A percentile compares a stretch with the other conserved stretches of the same genome.
These are phyloP conservation scores for Fusarium lateritium DNA, from an alignment of 2,329 filamentous ascomycete species.

Conservation along the genomic window DNA sequence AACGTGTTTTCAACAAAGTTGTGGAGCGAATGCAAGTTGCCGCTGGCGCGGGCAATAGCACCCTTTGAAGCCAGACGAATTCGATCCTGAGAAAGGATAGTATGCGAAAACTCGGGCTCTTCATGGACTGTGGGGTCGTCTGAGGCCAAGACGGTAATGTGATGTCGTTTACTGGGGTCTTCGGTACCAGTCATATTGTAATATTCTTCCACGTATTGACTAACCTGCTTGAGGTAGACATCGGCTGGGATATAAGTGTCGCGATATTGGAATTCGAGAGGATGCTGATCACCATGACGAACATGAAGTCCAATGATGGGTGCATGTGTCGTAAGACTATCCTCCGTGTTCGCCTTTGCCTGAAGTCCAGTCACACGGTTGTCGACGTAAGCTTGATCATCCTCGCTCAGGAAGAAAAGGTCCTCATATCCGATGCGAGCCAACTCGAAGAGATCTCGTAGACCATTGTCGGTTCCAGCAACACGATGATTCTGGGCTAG, in stretches of 20 bases:
- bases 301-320: conserved; percentile 79
- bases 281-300: conserved; percentile 84
- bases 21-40: conserved; percentile 67
- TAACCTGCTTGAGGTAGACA: conserved; percentile 74
- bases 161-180: conserved; percentile 55
- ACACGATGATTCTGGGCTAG: conserved; percentile 53
- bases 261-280: conserved; percentile 81
- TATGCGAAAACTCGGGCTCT: conserved; percentile 71
- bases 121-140: conserved; percentile 85
- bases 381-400: conserved; percentile 76
- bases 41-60: conserved; percentile 57
- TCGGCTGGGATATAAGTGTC: conserved; percentile 84
- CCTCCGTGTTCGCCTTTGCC: conserved; percentile 59
- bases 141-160: conserved; percentile 77
- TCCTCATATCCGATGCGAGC: conserved; percentile 79
- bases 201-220: conserved; percentile 66
- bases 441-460: conserved; percentile 75
- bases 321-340: conserved; percentile 55
- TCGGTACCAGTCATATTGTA: conserved; percentile 61
- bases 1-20: conserved; percentile 82
- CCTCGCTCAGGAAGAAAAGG: conserved; percentile 77
- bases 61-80: conserved; percentile 81
- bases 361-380: conserved; percentile 71
- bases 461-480: conserved; percentile 42
- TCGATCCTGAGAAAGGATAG: conserved; percentile 78